These are phyloP conservation scores for Wickerhamiella shivajii DNA, from an alignment of 805 yeast species.

Conservation along the genomic window DNA sequence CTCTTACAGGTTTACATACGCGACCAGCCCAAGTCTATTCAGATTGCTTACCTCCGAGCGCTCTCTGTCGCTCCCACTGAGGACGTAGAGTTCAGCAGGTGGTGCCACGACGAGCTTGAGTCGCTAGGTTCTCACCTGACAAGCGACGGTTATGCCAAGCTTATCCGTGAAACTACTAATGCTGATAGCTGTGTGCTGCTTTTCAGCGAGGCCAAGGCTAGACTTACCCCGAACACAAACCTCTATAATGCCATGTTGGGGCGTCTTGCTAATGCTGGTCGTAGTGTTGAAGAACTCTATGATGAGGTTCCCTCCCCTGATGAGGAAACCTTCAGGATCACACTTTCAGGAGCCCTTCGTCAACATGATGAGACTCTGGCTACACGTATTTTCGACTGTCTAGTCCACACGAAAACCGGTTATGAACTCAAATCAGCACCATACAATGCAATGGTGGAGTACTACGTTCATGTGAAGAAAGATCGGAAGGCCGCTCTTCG, in stretches of 20 bases:
- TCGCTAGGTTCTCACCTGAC: constrained; percentile 23
- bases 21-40: constrained; percentile 15
- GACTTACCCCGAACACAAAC: neutral
- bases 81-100: constrained; percentile 17
- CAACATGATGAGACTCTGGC: too few species aligned
- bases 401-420: neutral
- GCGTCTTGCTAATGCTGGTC: constrained; percentile 6
- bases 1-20: constrained; percentile 11
- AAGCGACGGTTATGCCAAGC: constrained; percentile 26
- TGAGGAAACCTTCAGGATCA: constrained; percentile 3
- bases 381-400: too few species aligned
- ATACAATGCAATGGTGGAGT: constrained; percentile 28
- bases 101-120: constrained; percentile 19
- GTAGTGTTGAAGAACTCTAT: neutral
- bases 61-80: constrained; percentile 19
- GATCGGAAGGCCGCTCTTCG: constrained; percentile 24
- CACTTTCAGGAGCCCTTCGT: constrained; percentile 1
- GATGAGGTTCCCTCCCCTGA: constrained; percentile 1
- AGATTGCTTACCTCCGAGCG: constrained; percentile 19
- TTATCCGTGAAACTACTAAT: neutral
- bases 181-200: constrained; percentile 2
- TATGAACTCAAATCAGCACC: constrained; percentile 17
- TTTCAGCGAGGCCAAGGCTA: constrained; percentile 12
- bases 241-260: constrained; percentile 10
- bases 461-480: constrained; percentile 23